Conservation (phyloP, 306 rosid genomes). For the Myrica gale region DNA sequence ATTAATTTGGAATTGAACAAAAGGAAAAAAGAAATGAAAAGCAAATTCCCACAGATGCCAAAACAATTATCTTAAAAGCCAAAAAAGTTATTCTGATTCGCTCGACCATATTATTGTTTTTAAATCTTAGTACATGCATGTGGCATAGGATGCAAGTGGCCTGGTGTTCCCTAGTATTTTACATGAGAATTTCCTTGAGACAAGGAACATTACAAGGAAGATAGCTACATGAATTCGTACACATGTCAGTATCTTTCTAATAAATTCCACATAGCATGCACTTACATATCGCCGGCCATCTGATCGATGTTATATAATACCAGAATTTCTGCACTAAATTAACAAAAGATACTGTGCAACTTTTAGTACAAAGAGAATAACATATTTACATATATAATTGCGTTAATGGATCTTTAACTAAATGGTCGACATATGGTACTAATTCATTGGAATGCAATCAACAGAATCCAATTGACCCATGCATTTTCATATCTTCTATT, state of each 20-base stretch:
- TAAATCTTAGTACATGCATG: slow-evolving; percentile 30
- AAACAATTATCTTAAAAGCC: slow-evolving; percentile 32
- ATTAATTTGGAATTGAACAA: too few relatives aligned
- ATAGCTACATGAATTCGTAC: too few relatives aligned
- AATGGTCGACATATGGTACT: slow-evolving; percentile 14
- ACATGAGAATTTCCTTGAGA: neutral
- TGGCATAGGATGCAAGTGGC: slow-evolving; percentile 10
- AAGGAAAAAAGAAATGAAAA: neutral
- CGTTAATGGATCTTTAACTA: neutral
- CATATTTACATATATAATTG: neutral
- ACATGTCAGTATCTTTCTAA: too few relatives aligned
- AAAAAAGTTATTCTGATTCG: slow-evolving; percentile 37
- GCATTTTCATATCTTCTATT: too few relatives aligned
- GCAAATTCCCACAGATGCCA: neutral
- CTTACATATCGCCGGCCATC: too few relatives aligned
- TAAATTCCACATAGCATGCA: too few relatives aligned
- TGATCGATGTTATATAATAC: too few relatives aligned
- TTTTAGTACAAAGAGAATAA: slow-evolving; percentile 7
- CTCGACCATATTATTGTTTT: slow-evolving; percentile 25
- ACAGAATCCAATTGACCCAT: neutral
- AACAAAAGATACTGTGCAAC: neutral
- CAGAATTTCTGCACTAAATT: too few relatives aligned
- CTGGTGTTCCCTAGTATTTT: slow-evolving; percentile 9
- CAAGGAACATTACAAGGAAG: too few relatives aligned
- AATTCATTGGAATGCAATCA: slow-evolving; percentile 16